Base-by-base conservation (phyloP, 805 yeast species). In the Wickerhamiella nectarea region DNA sequence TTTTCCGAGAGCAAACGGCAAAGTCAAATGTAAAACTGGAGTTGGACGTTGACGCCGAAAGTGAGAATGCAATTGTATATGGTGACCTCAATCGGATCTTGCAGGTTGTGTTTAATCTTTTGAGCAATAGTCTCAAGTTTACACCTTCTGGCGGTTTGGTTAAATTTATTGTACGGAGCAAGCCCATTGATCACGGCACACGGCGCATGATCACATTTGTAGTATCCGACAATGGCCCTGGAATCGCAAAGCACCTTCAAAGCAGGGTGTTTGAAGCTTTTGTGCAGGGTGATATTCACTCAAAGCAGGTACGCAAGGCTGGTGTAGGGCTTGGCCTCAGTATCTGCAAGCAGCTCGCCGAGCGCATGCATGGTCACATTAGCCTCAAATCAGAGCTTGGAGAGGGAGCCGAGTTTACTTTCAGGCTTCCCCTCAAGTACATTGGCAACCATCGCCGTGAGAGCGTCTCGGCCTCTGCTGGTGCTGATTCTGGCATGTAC, bases 301-400 rank as follows among this genome's bases (percentile, higher is more conserved):
- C 95, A 0, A 67, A 85, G 21, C 82, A 94, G 4, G 71, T 94
- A 56, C 83, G 87, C 46, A 79, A 81, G 56, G 96, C 97, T 46
- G 98, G 98, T 52, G 91, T 96, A 0, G 98, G 97, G 2, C 67
- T 89, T 38, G 98, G 98, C 1, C 70, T 89, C 36, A 72, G 79
- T 1, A 89, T 89, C 55, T 91, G 96, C 62, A 70, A 84, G 47
- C 96, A 89, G 61, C 71, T 91, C 47, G 95, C 95, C 0, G 73
- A 71, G 28, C 75, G 87, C 76, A 89, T 89, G 97, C 72, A 77
- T 46, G 95, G 98, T 45, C 76, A 85, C 0, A 72, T 91, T 62
- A 72, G 76, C 2, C 61, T 91, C 41, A 71, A 79, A 45, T 80
- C 94, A 0, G 68, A 71, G 21, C 71, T 82, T 17, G 95, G 94